A percentile compares a stretch with the other conserved stretches of the same genome.
Evolutionary conservation across 2,329 filamentous ascomycete species (phyloP).

Genomic region (Thelonectria olida): DNA sequence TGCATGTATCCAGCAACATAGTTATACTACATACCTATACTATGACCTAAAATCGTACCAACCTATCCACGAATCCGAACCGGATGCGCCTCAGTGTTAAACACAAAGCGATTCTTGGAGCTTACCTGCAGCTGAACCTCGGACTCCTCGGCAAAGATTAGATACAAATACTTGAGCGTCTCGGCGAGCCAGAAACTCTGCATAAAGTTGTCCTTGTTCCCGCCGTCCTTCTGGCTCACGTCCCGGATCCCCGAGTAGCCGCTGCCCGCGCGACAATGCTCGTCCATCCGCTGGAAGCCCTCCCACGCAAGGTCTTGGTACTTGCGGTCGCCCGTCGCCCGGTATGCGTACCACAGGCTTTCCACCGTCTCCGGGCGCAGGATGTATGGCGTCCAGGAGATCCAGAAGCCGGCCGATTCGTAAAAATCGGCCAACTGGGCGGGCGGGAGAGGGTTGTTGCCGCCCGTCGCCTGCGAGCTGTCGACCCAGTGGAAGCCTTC

Average conservation of each 20-base stretch:
- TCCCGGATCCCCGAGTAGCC: constrained; percentile 74
- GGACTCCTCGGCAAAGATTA: constrained; percentile 73
- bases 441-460: constrained; percentile 54
- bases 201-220: constrained; percentile 73
- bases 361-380: constrained; percentile 86
- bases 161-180: constrained; percentile 84
- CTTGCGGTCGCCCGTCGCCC: constrained; percentile 76
- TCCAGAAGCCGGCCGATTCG: constrained; percentile 75
- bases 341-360: constrained; percentile 87
- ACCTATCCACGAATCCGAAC: constrained; percentile 37
- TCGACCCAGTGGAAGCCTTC: constrained; percentile 74
- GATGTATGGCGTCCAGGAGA: constrained; percentile 67
- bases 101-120: constrained; percentile 58
- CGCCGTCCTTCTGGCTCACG: constrained; percentile 66
- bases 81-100: constrained; percentile 61
- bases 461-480: constrained; percentile 44
- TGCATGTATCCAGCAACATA: too few relatives aligned
- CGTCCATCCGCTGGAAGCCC: constrained; percentile 75
- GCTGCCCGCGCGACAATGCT: constrained; percentile 68
- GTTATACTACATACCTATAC: too few relatives aligned
- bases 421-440: constrained; percentile 67
- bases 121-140: constrained; percentile 58
- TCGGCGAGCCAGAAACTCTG: constrained; percentile 92
- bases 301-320: constrained; percentile 90
- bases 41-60: too few relatives aligned